Conservation (phyloP, 2,329 filamentous ascomycete species). For the Phaeophleospora eucalypticola region DNA sequence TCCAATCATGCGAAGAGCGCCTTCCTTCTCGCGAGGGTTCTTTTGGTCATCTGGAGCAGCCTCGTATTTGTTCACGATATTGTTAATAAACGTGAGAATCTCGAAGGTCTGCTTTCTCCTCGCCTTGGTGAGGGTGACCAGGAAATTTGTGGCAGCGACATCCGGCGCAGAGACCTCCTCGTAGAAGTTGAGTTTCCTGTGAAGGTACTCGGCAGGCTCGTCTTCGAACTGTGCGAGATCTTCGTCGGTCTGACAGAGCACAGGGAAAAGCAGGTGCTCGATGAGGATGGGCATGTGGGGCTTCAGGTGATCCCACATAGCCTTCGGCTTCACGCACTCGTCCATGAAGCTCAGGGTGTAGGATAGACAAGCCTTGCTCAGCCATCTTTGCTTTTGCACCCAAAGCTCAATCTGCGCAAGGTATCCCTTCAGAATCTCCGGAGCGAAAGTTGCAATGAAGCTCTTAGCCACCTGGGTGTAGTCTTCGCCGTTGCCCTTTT, state of each 20-base stretch:
- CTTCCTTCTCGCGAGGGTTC: slow-evolving; percentile 92
- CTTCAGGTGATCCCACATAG: slow-evolving; percentile 93
- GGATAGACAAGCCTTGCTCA: slow-evolving; percentile 88
- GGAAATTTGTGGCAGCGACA: slow-evolving; percentile 92
- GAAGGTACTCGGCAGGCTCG: slow-evolving; percentile 92
- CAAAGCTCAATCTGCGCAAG: slow-evolving; percentile 93
- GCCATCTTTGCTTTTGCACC: slow-evolving; percentile 90
- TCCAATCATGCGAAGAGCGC: slow-evolving; percentile 93
- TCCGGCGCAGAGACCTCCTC: slow-evolving; percentile 95
- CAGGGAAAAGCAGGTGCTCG: slow-evolving; percentile 90
- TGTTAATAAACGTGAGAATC: slow-evolving; percentile 91
- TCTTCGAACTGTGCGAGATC: slow-evolving; percentile 92
- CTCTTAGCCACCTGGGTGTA: slow-evolving; percentile 80
- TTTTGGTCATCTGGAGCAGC: slow-evolving; percentile 79
- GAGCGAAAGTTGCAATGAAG: slow-evolving; percentile 87
- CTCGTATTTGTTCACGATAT: slow-evolving; percentile 91
- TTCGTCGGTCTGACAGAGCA: slow-evolving; percentile 86
- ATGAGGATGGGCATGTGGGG: slow-evolving; percentile 90
- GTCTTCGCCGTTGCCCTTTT: slow-evolving; percentile 69
- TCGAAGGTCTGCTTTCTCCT: slow-evolving; percentile 94
- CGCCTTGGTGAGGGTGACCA: slow-evolving; percentile 89
- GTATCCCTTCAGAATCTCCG: slow-evolving; percentile 94
- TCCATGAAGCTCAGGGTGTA: slow-evolving; percentile 94
- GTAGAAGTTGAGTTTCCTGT: slow-evolving; percentile 95
- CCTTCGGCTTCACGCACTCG: slow-evolving; percentile 94